These are phyloP conservation scores for Metschnikowia picachoensis DNA, from an alignment of 805 yeast species.

Conservation along the genomic window DNA sequence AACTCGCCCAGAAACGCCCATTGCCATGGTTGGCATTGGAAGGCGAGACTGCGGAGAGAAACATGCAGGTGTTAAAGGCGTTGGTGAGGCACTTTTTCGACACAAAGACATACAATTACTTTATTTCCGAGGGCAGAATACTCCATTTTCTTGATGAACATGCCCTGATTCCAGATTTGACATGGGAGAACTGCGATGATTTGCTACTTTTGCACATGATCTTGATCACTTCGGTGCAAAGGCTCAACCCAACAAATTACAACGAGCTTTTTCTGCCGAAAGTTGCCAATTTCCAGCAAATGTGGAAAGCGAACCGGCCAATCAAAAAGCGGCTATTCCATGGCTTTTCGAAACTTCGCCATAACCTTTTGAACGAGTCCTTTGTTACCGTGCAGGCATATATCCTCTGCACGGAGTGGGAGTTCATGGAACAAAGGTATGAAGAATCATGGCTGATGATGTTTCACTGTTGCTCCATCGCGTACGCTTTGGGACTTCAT, in stretches of 20 bases:
- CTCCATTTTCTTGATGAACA: slow-evolving; percentile 37
- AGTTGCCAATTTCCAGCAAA: slow-evolving; percentile 17
- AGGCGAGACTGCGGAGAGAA: slow-evolving; percentile 15
- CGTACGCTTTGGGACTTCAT: slow-evolving; percentile 50
- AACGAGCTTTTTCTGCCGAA: slow-evolving; percentile 5
- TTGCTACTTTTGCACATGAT: slow-evolving; percentile 44
- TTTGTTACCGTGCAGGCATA: slow-evolving; percentile 47
- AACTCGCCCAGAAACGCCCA: slow-evolving; percentile 22
- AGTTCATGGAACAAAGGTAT: slow-evolving; percentile 44
- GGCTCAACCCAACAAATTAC: slow-evolving; percentile 30
- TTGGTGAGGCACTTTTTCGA: slow-evolving; percentile 43
- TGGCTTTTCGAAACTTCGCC: slow-evolving; percentile 43
- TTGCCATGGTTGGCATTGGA: slow-evolving; percentile 26
- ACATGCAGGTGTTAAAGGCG: slow-evolving; percentile 29
- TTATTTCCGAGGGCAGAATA: slow-evolving; percentile 31
- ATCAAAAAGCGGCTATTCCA: slow-evolving; percentile 29
- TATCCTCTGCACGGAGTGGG: slow-evolving; percentile 49
- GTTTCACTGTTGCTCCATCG: slow-evolving; percentile 47
- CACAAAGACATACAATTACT: slow-evolving; percentile 35
- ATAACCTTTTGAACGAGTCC: slow-evolving; percentile 45
- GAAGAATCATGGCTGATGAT: slow-evolving; percentile 52
- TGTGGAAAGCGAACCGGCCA: slow-evolving; percentile 17
- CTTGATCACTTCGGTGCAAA: slow-evolving; percentile 37
- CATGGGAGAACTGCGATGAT: slow-evolving; percentile 50
- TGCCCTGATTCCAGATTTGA: slow-evolving; percentile 25